Conservation (phyloP, 2,329 filamentous ascomycete genomes). For the Botrytis pseudocinerea region DNA sequence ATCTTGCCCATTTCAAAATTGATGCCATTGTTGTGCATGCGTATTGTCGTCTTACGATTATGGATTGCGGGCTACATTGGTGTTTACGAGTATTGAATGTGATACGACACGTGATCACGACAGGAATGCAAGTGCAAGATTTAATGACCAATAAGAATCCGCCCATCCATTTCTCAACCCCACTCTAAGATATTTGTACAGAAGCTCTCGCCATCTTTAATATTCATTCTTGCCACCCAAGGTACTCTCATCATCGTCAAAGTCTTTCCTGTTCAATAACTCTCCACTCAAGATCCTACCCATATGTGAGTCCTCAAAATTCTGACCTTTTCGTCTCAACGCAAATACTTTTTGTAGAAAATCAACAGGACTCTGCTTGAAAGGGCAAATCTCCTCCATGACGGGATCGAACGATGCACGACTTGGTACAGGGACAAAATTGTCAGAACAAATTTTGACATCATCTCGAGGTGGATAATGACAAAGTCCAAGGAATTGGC, state of each 20-base stretch:
- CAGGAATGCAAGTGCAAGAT: background rate
- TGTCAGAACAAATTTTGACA: slow-evolving; percentile 38
- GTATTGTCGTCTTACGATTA: background rate
- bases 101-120: background rate
- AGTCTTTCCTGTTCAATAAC: slow-evolving; percentile 32
- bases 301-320: slow-evolving; percentile 48
- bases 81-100: background rate
- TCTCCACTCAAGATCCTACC: slow-evolving; percentile 46
- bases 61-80: background rate
- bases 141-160: background rate
- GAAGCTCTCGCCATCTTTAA: background rate
- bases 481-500: slow-evolving; percentile 53
- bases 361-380: slow-evolving; percentile 45
- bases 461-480: slow-evolving; percentile 30
- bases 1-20: background rate
- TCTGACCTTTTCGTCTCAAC: slow-evolving; percentile 43
- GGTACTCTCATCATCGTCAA: background rate
- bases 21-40: background rate
- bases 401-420: slow-evolving; percentile 17
- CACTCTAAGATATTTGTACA: background rate
- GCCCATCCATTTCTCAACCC: background rate
- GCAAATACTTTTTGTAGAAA: slow-evolving; percentile 45
- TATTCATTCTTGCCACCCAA: background rate
- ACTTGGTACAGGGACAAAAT: slow-evolving; percentile 39
- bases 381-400: slow-evolving; percentile 31